Evolutionary conservation across 2,329 filamentous ascomycete genomes (phyloP).

Genomic region (Penicillium sp.): DNA sequence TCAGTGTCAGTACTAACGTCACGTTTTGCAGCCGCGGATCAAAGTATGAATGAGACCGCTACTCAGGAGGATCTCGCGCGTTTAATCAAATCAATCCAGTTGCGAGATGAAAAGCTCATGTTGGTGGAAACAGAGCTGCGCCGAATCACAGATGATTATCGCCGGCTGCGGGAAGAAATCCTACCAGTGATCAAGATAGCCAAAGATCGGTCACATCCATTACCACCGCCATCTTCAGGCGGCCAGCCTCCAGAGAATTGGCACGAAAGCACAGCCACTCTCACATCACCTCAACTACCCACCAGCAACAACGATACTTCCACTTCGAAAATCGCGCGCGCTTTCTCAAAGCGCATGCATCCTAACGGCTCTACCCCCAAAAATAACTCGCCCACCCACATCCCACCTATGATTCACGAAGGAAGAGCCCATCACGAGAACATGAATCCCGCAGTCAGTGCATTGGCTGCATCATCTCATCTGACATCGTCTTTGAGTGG

Average conservation of each 20-base stretch:
- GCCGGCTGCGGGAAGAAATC: constrained; percentile 85
- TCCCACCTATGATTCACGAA: constrained; percentile 68
- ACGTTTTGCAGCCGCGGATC: constrained; percentile 72
- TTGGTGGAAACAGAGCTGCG: constrained; percentile 81
- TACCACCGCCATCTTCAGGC: constrained; percentile 60
- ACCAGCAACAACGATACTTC: constrained; percentile 45
- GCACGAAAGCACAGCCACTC: constrained; percentile 41
- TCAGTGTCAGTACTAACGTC: constrained; percentile 10
- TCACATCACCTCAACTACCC: constrained; percentile 34
- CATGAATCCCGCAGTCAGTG: constrained; percentile 69
- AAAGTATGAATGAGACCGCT: constrained; percentile 81
- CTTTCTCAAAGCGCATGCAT: constrained; percentile 73
- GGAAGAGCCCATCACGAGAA: constrained; percentile 60
- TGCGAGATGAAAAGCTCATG: constrained; percentile 87
- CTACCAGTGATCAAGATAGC: constrained; percentile 85
- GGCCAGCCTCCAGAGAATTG: constrained; percentile 22
- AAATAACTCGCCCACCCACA: constrained; percentile 72
- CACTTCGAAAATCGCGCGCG: constrained; percentile 62
- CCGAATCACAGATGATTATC: constrained; percentile 83
- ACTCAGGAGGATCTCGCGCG: constrained; percentile 92
- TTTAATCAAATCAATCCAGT: constrained; percentile 82
- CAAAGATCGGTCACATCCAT: constrained; percentile 87
- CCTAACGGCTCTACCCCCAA: constrained; percentile 73
- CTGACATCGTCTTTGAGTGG: constrained; percentile 68
- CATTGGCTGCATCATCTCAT: constrained; percentile 70